Evolutionary conservation across 75 land plant species (phyloP), one percentile per base, ranked within the genome.

Genomic region (Larix kaempferi): DNA sequence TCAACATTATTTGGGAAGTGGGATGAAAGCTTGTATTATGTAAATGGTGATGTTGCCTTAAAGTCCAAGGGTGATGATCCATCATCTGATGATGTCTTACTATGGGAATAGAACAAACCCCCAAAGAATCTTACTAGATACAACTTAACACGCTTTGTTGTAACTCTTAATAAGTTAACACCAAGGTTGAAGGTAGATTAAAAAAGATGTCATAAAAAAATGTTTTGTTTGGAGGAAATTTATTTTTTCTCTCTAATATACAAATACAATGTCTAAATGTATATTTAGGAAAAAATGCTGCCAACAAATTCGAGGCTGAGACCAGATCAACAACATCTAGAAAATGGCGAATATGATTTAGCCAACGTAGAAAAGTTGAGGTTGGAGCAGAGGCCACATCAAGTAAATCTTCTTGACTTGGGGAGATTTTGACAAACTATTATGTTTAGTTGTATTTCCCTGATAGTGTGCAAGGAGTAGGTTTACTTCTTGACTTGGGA

Each of bases 21-120:
- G n/a, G n/a, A n/a, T n/a, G 99, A 94, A 78, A 89, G 95, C 80
- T 92, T 96, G 91, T 91, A 92, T 87, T 96, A 86, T 77, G 88
- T 94, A 59, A 75, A 63, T 78, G 93, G 95, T 56, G 97, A 96
- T 77, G 79, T 71, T 39, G 81, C 87, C n/a, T 80, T 82, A 2
- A 94, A 90, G 63, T 87, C 89, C n/a, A 91, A 91, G 82, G 89
- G 90, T 57, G 77, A 78, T 29, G 96, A 90, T 65, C 86, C 90
- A 25, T 85, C 89, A 78, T 85, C 89, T 69, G 95, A 92, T 59
- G 86, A 93, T 15, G 80, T 60, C 23, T 54, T 89, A 63, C 82
- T 96, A 16, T 96, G 99, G 99, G 89, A 85, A 71, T 81, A 89
- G 37, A 88, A 82, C 78, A 80, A 79, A 29, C 93, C 92, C 29